Conservation (phyloP, 495 filamentous ascomycete species). For the Platismatia glauca region DNA sequence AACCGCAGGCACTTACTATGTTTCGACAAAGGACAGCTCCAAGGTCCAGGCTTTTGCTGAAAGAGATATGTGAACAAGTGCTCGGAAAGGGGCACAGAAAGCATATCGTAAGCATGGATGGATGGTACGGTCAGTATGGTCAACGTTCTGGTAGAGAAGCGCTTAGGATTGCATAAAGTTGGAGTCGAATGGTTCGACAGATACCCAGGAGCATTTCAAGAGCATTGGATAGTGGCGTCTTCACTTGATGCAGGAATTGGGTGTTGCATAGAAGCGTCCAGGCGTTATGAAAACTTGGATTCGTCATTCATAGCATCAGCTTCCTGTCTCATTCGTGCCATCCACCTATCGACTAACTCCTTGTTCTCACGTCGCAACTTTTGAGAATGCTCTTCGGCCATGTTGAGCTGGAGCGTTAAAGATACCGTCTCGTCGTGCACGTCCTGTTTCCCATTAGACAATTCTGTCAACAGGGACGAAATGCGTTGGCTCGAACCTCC, state of each 20-base stretch:
- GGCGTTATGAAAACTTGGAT: slow-evolving; percentile 36
- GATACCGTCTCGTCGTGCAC: slow-evolving; percentile 87
- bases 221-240: background rate
- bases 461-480: background rate
- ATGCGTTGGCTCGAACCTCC: slow-evolving; percentile 41
- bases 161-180: background rate
- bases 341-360: slow-evolving; percentile 82
- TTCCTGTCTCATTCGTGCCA: slow-evolving; percentile 75
- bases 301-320: slow-evolving; percentile 78
- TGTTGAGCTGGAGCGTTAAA: slow-evolving; percentile 76
- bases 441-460: slow-evolving; percentile 38
- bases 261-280: background rate
- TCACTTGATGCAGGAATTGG: background rate
- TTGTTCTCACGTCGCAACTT: slow-evolving; percentile 74
- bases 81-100: background rate
- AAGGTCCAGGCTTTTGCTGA: slow-evolving; percentile 41
- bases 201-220: slow-evolving; percentile 1
- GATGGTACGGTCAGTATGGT: background rate
- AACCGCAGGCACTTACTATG: slow-evolving; percentile 72
- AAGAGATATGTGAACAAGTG: slow-evolving; percentile 6
- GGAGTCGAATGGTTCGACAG: slow-evolving; percentile 4
- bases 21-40: slow-evolving; percentile 72
- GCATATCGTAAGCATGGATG: background rate
- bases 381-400: slow-evolving; percentile 62
- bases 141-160: background rate